Evolutionary conservation across 805 yeast species (phyloP).

Genomic region (Wickerhamiella siamensis): DNA sequence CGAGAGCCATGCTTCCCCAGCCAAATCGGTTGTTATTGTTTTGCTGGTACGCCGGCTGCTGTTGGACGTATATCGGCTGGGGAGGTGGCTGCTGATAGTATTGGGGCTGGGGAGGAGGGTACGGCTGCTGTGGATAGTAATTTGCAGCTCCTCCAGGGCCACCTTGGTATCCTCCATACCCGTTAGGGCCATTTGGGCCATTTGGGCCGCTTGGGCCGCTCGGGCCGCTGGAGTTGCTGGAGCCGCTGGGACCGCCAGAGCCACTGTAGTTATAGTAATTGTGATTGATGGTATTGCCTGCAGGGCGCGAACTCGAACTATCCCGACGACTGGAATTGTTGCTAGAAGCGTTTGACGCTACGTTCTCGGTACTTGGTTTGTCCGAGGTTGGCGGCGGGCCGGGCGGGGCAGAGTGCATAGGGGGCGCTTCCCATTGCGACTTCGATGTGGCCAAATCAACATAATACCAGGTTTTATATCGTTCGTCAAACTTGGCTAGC

Average conservation of each 20-base stretch:
- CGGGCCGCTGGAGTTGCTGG: too few relatives aligned
- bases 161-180: too few relatives aligned
- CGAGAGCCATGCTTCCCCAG: constrained; percentile 32
- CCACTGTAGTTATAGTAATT: constrained; percentile 2
- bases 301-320: not conserved
- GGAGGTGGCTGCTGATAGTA: constrained; percentile 24
- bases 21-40: constrained; percentile 24
- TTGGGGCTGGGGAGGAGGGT: constrained; percentile 5
- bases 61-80: constrained; percentile 11
- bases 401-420: constrained; percentile 10
- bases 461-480: constrained; percentile 57
- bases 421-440: constrained; percentile 87
- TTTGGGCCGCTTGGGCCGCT: not conserved
- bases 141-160: too few relatives aligned
- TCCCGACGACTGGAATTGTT: not conserved
- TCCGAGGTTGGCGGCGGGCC: constrained; percentile 18
- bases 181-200: not conserved
- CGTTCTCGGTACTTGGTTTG: too few relatives aligned
- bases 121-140: too few relatives aligned
- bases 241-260: not conserved
- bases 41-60: constrained; percentile 8
- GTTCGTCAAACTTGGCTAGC: constrained; percentile 26
- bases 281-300: not conserved
- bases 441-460: constrained; percentile 57
- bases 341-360: not conserved